These are phyloP conservation scores for Shiraia sp. DNA, from an alignment of 2,329 filamentous ascomycete species.

Conservation along the genomic window DNA sequence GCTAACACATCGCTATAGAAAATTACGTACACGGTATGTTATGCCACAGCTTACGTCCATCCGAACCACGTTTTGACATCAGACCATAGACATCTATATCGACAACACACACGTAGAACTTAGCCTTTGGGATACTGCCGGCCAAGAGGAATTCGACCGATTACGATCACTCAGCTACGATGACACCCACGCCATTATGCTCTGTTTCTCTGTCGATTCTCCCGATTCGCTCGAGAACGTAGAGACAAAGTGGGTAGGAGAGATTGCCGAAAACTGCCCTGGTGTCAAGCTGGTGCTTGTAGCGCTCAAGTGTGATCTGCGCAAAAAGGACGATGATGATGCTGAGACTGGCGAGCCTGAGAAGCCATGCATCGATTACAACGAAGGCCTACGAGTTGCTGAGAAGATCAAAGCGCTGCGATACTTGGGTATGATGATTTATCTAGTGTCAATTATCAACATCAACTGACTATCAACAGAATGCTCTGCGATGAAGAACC, in stretches of 20 bases:
- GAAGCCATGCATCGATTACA: conserved; percentile 79
- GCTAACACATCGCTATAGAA: conserved; percentile 56
- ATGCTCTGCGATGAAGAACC: conserved; percentile 97
- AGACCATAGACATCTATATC: conserved; percentile 83
- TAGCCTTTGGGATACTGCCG: conserved; percentile 96
- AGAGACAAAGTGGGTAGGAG: conserved; percentile 96
- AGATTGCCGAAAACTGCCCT: conserved; percentile 97
- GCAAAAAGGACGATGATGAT: conserved; percentile 70
- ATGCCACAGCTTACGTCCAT: neutral
- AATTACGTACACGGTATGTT: conserved; percentile 93
- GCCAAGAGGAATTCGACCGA: conserved; percentile 98
- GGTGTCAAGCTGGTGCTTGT: conserved; percentile 94
- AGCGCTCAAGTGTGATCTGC: conserved; percentile 93
- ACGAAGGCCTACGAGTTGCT: conserved; percentile 87
- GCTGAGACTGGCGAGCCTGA: conserved; percentile 52
- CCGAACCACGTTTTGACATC: conserved; percentile 11
- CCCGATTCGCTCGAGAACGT: conserved; percentile 97
- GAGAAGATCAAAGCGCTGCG: conserved; percentile 88
- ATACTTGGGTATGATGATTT: conserved; percentile 69
- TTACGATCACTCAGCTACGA: conserved; percentile 94
- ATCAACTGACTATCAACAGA: conserved; percentile 56
- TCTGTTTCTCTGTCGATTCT: conserved; percentile 96
- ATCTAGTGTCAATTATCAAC: neutral
- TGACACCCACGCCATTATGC: conserved; percentile 98
- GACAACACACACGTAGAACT: conserved; percentile 96